phyloP scores from a whole-genome alignment of 2,329 filamentous ascomycete species.

The Penicillium sp. region DNA sequence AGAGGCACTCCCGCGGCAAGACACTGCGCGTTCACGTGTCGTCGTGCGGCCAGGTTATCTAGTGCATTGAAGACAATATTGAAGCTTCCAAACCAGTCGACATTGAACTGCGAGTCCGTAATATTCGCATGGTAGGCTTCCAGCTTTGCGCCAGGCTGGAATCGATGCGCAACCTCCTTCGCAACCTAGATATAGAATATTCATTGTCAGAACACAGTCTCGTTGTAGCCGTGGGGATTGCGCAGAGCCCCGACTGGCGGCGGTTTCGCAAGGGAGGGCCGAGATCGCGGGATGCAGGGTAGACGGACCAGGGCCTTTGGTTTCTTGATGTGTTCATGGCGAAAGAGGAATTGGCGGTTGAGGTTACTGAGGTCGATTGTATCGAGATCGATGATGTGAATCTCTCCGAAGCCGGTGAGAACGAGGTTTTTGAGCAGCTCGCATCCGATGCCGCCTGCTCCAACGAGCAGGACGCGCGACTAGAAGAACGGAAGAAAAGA shows the following conservation, averaged over 20 bases:
- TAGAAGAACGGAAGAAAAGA: conserved; percentile 41
- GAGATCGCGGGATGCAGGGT: not conserved
- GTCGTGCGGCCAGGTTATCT: conserved; percentile 87
- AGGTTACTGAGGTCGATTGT: conserved; percentile 97
- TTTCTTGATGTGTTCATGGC: conserved; percentile 96
- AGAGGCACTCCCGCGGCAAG: conserved; percentile 83
- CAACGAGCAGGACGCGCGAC: conserved; percentile 87
- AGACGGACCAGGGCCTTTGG: conserved; percentile 77
- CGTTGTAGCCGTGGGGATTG: not conserved
- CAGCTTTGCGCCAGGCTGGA: conserved; percentile 84
- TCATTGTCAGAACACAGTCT: conserved; percentile 14
- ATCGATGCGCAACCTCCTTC: conserved; percentile 82
- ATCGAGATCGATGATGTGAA: conserved; percentile 93
- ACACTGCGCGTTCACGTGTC: conserved; percentile 98
- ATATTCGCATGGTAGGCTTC: conserved; percentile 91
- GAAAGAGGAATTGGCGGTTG: conserved; percentile 95
- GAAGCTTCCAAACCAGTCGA: conserved; percentile 83
- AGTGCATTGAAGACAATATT: conserved; percentile 91
- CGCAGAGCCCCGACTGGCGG: conserved; percentile 1
- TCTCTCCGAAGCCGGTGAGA: conserved; percentile 83
- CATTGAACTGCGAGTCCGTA: conserved; percentile 79
- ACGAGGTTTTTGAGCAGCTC: conserved; percentile 96
- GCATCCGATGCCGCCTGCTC: conserved; percentile 94
- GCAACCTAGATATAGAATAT: conserved; percentile 60
- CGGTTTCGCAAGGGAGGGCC: conserved; percentile 8